A percentile compares a stretch with the other conserved stretches of the same genome.
phyloP scores from a whole-genome alignment of 2,329 filamentous ascomycete genomes.

The Botrytis tulipae region DNA sequence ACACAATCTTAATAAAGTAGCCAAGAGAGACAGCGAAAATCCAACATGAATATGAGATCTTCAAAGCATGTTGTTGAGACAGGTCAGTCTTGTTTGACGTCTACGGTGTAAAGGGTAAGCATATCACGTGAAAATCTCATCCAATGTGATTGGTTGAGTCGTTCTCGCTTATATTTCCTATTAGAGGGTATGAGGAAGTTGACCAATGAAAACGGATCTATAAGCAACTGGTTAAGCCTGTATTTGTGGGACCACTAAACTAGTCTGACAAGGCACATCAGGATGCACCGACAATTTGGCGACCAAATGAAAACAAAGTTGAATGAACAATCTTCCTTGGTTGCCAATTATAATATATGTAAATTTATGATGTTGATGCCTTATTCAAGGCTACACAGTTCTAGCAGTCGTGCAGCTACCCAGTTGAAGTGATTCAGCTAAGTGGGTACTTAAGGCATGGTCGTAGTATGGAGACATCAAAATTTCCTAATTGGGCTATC shows the following conservation, averaged over 20 bases:
- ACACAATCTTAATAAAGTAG: neutral
- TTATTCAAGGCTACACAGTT: neutral
- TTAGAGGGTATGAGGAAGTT: conserved; percentile 15
- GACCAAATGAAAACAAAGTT: neutral
- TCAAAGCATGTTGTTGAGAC: neutral
- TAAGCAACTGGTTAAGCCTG: neutral
- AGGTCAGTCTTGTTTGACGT: neutral
- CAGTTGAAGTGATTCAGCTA: neutral
- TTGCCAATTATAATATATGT: neutral
- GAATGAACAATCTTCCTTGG: neutral
- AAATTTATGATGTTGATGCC: neutral
- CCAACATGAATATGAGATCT: neutral
- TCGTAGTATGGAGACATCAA: neutral
- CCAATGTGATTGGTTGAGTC: neutral
- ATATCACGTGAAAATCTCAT: neutral
- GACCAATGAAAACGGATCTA: neutral
- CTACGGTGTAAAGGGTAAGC: neutral
- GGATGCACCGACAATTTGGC: neutral
- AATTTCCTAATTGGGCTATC: neutral
- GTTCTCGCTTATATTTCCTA: conserved; percentile 4
- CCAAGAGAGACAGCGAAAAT: neutral
- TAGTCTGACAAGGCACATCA: neutral
- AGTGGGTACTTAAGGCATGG: neutral
- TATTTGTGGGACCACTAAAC: neutral
- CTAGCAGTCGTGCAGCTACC: no score